Base-by-base conservation (phyloP, 2,329 filamentous ascomycete species). In the Plenodomus biglobosus region DNA sequence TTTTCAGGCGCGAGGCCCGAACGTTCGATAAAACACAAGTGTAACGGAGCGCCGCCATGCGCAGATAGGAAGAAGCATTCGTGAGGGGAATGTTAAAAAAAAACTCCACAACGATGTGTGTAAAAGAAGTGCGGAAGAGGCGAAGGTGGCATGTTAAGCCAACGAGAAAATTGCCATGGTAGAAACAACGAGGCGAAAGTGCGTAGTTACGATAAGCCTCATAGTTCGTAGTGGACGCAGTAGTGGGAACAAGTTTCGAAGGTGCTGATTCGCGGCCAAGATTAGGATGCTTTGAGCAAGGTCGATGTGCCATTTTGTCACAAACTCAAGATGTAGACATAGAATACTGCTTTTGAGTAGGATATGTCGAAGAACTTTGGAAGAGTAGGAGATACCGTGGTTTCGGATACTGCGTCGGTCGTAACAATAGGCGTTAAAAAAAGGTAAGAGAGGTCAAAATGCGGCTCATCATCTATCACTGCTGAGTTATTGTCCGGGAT, bases 401-500 rank as follows among this genome's bases (percentile, higher is more conserved):
- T 45, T 44, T 55, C 51, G 38, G 52, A 53, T 55, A 49, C 49
- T 46, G 48, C 52, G 50, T 55, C 46, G 52, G 40, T 59, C 54
- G 45, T 57, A 48, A 54, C 40, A 42, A 50, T 41, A 50, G 47
- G 40, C 42, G 43, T 39, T 49, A 24, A 36, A 27, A 22, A 42
- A 49, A 38, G 41, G 46, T 39, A 44, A 35, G 47, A 40, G 38
- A 30, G 41, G 38, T 35, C 35, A 32, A 32, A 11, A 40, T 20
- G 40, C n/a, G n/a, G n/a, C 32, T 42, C 36, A 46, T 70, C 65
- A 70, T 43, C 68, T 65, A 30, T 70, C 67, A 53, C 66, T 68
- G 44, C 68, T 66, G 16, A 70, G 42, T 17, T 67, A 70, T 36
- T 58, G 59, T 18, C 66, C 66, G 4, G 61, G 66, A 45, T 71